Conservation (phyloP, 495 filamentous ascomycete genomes). For the Penicillium mononematosum region DNA sequence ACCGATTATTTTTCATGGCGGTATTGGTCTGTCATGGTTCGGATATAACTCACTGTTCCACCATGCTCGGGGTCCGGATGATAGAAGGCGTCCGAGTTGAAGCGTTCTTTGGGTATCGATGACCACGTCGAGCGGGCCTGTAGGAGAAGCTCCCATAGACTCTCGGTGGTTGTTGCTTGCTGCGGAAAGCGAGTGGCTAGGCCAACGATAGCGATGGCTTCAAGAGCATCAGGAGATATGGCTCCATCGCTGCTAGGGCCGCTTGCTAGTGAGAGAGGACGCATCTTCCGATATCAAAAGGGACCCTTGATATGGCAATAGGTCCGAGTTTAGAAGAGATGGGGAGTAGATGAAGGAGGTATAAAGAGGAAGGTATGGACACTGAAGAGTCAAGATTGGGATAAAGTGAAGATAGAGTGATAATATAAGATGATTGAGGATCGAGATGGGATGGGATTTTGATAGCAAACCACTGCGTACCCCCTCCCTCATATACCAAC, state of each 20-base stretch:
- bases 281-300: conserved; percentile 7
- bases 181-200: conserved; percentile 54
- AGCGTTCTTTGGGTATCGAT: conserved; percentile 55
- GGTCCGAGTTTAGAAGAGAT: not conserved
- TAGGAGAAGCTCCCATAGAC: conserved; percentile 44
- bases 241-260: not conserved
- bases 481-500: not conserved
- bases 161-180: conserved; percentile 49
- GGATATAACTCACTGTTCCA: conserved; percentile 24
- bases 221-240: conserved; percentile 16
- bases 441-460: not conserved
- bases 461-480: not conserved
- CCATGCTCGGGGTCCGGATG: conserved; percentile 33
- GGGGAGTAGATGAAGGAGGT: not conserved
- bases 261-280: conserved; percentile 9
- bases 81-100: conserved; percentile 51
- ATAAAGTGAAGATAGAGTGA: not conserved
- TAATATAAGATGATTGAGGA: not conserved
- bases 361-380: not conserved
- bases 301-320: not conserved
- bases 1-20: not conserved
- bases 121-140: conserved; percentile 43
- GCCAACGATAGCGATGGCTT: conserved; percentile 58
- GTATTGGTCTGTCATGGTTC: not conserved
- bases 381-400: not conserved